Evolutionary conservation across 2,329 filamentous ascomycete species (phyloP), one percentile per base, ranked within the genome.

Genomic region (Exophiala mesophila): DNA sequence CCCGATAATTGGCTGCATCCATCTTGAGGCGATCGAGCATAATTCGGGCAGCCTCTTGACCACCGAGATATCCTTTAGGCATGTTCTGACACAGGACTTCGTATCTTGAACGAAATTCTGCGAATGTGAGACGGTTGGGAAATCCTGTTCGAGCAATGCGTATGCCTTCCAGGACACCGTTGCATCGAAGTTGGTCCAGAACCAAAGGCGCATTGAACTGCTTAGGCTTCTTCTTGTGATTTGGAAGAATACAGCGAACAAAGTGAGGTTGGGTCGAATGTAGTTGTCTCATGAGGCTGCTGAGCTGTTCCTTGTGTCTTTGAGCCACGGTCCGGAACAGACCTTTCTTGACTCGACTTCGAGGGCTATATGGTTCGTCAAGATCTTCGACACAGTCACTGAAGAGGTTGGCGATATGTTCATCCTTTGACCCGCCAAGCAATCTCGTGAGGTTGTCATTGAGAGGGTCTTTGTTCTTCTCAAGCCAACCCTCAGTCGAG

Each of bases 111-210:
- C 92, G 81, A 67, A 98, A 98, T 60, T 98, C 94, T 2, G 85
- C 77, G 61, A 98, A 98, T 1, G 86, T 77, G 21, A 98, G 73
- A 54, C 92, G 77, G 61, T 98, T 98, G 37, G 92, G 92, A 62
- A 98, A 98, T 17, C 92, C 92, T 4, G 94, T 98, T 33, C 92
- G 81, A 17, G 92, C 92, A 63, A 98, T 98, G 48, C 92, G 80
- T 59, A 98, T 98, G 49, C 92, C 92, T 67, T 98, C 92, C n/a
- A 98, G 74, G 2, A 98, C 92, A 84, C 92, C 92, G 62, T 98
- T 98, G 68, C 92, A 98, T 39, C 92, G 82, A n/a, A 98, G 71
- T 63, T 98, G 94, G 58, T 98, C 92, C 4, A 98, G 75, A 2
- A 98, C 94, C n/a, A 98, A 77, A 2, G 88, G 79, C 3, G 86